A percentile compares a stretch with the other conserved stretches of the same genome.
Conservation (phyloP, 176 grass and related monocot genomes). For the Zizania latifolia region DNA sequence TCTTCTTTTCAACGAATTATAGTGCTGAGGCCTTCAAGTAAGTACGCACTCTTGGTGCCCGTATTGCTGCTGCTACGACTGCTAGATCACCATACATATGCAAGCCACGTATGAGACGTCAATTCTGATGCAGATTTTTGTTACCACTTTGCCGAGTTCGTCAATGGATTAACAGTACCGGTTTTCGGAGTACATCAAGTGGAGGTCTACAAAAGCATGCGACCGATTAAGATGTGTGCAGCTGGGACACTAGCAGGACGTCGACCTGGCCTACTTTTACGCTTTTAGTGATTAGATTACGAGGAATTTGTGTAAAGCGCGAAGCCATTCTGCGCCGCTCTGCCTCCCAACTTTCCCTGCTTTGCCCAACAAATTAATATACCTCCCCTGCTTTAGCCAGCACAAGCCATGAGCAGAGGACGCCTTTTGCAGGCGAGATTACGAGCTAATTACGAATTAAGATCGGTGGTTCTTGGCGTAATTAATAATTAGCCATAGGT, state of each 20-base stretch:
- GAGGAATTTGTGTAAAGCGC: conserved; percentile 27
- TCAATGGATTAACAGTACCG: neutral
- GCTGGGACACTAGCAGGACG: neutral
- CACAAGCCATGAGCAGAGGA: neutral
- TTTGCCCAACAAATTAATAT: conserved; percentile 17
- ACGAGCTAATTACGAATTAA: neutral
- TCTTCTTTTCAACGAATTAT: neutral
- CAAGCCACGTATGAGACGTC: conserved; percentile 4
- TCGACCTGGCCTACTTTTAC: neutral
- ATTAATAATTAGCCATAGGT: too few relatives aligned
- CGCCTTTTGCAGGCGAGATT: conserved; percentile 3
- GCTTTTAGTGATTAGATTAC: conserved; percentile 49
- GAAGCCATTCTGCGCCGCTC: conserved; percentile 28
- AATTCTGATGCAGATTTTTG: neutral
- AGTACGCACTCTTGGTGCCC: neutral
- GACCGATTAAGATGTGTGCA: neutral
- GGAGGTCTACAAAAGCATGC: neutral
- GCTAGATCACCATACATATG: neutral
- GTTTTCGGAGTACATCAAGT: neutral
- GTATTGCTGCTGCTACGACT: neutral
- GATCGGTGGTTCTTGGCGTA: too few relatives aligned
- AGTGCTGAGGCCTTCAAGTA: neutral
- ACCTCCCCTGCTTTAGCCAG: conserved; percentile 19
- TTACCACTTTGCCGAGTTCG: neutral
- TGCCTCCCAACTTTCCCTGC: neutral